Evolutionary conservation across 1,284 basidiomycete species (phyloP), one percentile per base, ranked within the genome.

Genomic region (Malassezia restricta): DNA sequence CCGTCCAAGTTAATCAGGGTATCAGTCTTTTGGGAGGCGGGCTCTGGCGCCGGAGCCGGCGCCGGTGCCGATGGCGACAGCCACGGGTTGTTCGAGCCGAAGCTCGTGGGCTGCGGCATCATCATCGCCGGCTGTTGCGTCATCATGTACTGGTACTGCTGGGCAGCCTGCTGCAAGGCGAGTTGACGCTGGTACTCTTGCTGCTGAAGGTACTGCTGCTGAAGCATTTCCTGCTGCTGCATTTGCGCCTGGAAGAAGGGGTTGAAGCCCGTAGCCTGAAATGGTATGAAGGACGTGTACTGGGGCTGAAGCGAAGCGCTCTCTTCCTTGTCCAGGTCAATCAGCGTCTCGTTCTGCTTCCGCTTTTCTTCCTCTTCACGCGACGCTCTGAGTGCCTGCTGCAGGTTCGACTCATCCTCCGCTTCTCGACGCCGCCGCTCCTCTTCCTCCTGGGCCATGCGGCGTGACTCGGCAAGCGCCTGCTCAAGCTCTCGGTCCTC

Each of bases 31-130:
- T 53, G 35, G 33, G 11, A 12, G 33, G 33, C 27, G 8, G 51
- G 49, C 44, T 48, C 39, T 5, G 47, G 54, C 24, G 49, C 48
- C 7, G 63, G 51, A 9, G 53, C 40, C 4, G 48, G 46, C 31
- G 39, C 44, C 7, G 35, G 8, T 6, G 37, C 42, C 27, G 43
- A 30, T 15, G 31, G 31, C 28, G 49, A 24, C 46, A 66, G 58
- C 64, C 64, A 95, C 0, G 91, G 91, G 73, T 96, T 96, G 79
- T 96, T 96, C 40, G 87, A 87, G 12, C 89, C 88, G 61, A 80
- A 80, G 5, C 78, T 78, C 1, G 80, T 82, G 17, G 76, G 77
- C 59, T 82, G 80, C 6, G 80, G 75, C 3, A 73, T 42, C 14
- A 61, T 66, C 55, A 63, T 61, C 54, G 63, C 61, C 40, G 59